Conservation (phyloP, 257 asterid genomes). For the Solanum piurae region DNA sequence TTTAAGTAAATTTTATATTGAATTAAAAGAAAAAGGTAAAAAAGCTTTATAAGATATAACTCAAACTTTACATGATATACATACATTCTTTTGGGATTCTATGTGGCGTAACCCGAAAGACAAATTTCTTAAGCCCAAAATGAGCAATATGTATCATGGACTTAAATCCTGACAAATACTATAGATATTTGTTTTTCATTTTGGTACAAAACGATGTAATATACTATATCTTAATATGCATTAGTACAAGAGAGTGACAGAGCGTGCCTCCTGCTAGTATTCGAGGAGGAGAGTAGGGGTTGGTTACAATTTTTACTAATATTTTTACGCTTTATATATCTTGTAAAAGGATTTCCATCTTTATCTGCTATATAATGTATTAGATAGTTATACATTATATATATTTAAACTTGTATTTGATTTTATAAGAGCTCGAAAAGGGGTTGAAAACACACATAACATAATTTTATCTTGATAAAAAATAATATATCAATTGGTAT, state of each 20-base stretch:
- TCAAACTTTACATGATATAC: neutral
- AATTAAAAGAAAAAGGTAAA: neutral
- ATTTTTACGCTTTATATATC: no score
- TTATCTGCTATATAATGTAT: neutral
- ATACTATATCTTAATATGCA: no score
- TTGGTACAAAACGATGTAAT: no score
- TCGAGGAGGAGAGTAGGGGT: no score
- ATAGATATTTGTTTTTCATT: no score
- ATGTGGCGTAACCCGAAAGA: neutral
- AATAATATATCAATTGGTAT: neutral
- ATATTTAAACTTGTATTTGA: neutral
- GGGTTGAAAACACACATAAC: neutral
- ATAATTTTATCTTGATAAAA: neutral
- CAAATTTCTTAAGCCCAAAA: neutral
- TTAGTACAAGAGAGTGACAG: no score
- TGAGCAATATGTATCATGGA: neutral
- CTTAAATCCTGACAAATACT: neutral
- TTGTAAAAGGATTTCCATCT: neutral
- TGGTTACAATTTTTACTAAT: no score
- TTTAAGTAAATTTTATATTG: neutral
- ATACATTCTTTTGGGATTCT: no score
- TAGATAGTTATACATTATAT: neutral
- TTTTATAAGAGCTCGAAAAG: neutral
- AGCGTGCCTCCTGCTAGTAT: no score
- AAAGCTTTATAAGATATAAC: neutral